These are phyloP conservation scores for Suhomyces wounanorum DNA, from an alignment of 1,139 yeast species.

Conservation along the genomic window DNA sequence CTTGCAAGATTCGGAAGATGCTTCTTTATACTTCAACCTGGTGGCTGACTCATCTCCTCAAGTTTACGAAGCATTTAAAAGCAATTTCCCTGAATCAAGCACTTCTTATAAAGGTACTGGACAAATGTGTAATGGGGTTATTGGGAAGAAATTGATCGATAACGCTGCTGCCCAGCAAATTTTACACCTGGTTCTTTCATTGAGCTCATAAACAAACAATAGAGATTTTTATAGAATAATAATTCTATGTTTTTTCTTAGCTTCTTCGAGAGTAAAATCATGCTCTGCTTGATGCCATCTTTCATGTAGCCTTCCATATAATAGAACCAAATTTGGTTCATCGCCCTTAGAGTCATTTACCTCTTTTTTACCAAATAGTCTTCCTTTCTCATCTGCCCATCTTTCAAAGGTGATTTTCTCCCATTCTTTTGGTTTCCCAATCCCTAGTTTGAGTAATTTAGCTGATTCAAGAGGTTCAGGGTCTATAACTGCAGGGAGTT, in stretches of 20 bases:
- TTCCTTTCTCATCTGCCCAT: conserved; percentile 22
- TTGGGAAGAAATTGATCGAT: conserved; percentile 16
- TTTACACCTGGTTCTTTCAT: conserved; percentile 12
- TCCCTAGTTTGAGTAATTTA: conserved; percentile 16
- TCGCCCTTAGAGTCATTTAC: conserved; percentile 21
- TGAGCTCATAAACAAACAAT: background rate
- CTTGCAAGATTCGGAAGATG: conserved; percentile 27
- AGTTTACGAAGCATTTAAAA: conserved; percentile 6
- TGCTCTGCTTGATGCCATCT: conserved; percentile 24
- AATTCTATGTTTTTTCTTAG: conserved; percentile 19
- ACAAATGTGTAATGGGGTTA: conserved; percentile 3
- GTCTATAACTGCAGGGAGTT: conserved; percentile 18
- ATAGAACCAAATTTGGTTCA: conserved; percentile 21
- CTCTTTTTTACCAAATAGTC: conserved; percentile 19
- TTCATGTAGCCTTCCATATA: conserved; percentile 22
- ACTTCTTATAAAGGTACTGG: background rate
- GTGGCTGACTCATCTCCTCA: conserved; percentile 15
- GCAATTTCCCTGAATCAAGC: conserved; percentile 14
- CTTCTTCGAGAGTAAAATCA: conserved; percentile 21
- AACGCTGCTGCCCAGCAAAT: conserved; percentile 22
- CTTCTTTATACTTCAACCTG: conserved; percentile 19
- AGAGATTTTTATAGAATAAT: conserved; percentile 15
- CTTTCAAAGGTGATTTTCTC: conserved; percentile 20
- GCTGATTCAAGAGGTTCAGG: conserved; percentile 21
- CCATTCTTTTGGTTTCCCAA: conserved; percentile 19